Conservation (phyloP, 164 flowering plant genomes). For the Liquidambar formosana region DNA sequence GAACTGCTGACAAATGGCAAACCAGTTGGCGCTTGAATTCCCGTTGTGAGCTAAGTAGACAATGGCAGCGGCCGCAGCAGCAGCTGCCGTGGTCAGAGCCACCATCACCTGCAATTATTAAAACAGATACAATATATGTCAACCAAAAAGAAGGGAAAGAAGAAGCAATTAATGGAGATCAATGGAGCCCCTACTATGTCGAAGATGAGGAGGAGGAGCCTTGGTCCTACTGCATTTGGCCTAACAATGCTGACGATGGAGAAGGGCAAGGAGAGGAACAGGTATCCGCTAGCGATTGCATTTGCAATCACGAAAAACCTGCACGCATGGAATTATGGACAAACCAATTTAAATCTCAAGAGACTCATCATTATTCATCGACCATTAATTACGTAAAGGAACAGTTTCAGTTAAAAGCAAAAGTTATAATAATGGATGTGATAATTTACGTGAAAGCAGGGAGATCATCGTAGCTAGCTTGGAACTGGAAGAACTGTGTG, state of each 20-base stretch:
- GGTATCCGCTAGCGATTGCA: constrained; percentile 52
- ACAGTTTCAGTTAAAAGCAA: too few relatives aligned
- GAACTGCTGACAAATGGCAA: constrained; percentile 73
- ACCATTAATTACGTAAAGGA: too few relatives aligned
- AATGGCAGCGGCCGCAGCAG: constrained; percentile 62
- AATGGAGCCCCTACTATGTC: constrained; percentile 56
- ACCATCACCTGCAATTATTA: constrained; percentile 44
- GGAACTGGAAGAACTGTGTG: constrained; percentile 80
- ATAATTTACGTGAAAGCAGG: constrained; percentile 55
- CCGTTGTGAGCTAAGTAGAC: constrained; percentile 83
- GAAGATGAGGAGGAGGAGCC: constrained; percentile 51
- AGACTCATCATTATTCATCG: too few relatives aligned
- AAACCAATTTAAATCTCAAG: too few relatives aligned
- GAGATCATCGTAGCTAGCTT: constrained; percentile 64
- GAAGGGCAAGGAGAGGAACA: constrained; percentile 69
- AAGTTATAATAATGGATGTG: too few relatives aligned
- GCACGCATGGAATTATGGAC: too few relatives aligned
- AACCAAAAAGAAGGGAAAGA: too few relatives aligned
- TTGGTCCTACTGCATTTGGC: constrained; percentile 44
- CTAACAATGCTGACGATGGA: constrained; percentile 64
- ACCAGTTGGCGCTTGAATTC: constrained; percentile 69
- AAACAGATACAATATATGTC: background rate
- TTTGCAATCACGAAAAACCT: constrained; percentile 73
- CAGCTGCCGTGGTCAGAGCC: constrained; percentile 46
- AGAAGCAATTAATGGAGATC: too few relatives aligned